Base-by-base conservation (phyloP, 257 asterid genomes). In the Salvia splendens region DNA sequence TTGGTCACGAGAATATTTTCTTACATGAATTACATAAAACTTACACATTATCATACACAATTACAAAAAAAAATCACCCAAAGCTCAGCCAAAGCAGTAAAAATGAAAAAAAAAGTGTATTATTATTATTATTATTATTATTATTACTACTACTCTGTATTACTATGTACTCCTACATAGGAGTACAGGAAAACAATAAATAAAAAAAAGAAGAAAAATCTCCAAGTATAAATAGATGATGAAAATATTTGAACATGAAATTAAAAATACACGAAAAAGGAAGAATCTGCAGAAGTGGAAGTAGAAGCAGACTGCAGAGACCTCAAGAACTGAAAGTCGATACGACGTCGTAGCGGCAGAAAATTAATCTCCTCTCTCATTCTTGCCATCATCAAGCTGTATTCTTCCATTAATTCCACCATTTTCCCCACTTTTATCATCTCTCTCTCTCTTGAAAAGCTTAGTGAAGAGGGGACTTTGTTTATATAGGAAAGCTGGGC, bases 391-490 rank as follows among this genome's bases (percentile, higher is more conserved):
- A 84, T 65, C 62, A 82, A 55, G 52, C 84, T 81, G 83, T 83
- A 91, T 61, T 88, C 92, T 72, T 83, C 89, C 79, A 91, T 52
- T 8, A 91, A 64, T 67, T 76, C 93, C 69, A 83, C 87, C 89
- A 91, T 83, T 66, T 71, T 85, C 61, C 96, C 92, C 0, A 91
- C 74, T 67, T 82, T 82, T 8, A 91, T 82, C 97, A 91, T 91
- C 74, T 51, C 54, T 76, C 52, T 43, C 0, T 58, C 49, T 40
- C 38, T 9, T 65, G 49, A 50, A 43, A 53, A 53, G 59, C 24
- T 42, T 60, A 54, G 32, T 75, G 24, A 20, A 69, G 10, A 24
- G 69, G 57, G 61, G 41, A 57, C 28, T 70, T 35, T 51, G 42
- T 59, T 40, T 60, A 67, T 67, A 50, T 60, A 70, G 52, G 66